phyloP scores from a whole-genome alignment of 768 basidiomycete genomes.

The Termitomyces sp. region DNA sequence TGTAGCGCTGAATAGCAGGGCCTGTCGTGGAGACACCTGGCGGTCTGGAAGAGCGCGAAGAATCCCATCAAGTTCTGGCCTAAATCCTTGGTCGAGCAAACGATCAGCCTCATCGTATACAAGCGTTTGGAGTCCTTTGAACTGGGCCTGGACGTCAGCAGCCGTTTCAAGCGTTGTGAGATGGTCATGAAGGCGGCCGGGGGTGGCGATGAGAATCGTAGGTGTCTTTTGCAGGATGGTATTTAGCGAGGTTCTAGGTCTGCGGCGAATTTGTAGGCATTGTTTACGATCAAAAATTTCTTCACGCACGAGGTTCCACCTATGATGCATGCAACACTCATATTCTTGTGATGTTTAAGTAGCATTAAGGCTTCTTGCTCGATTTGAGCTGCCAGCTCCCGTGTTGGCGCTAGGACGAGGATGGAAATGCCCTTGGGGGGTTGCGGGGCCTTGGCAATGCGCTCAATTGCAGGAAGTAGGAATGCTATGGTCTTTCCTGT shows the following conservation, averaged over 20 bases:
- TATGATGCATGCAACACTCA: constrained; percentile 46
- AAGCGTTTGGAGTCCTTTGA: constrained; percentile 39
- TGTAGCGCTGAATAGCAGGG: constrained; percentile 73
- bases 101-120: constrained; percentile 77
- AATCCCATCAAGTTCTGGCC: constrained; percentile 64
- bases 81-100: constrained; percentile 72
- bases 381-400: constrained; percentile 72
- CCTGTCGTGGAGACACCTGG: constrained; percentile 54
- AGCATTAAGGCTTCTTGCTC: constrained; percentile 58
- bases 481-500: constrained; percentile 57
- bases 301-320: constrained; percentile 49
- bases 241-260: constrained; percentile 5
- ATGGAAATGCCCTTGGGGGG: constrained; percentile 42
- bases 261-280: background rate
- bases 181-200: constrained; percentile 73
- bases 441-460: constrained; percentile 40
- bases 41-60: constrained; percentile 36
- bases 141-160: constrained; percentile 16
- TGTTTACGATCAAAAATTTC: background rate
- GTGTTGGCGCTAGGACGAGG: constrained; percentile 68
- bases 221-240: constrained; percentile 25
- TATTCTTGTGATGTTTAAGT: constrained; percentile 31
- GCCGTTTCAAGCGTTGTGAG: constrained; percentile 33
- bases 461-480: constrained; percentile 72
- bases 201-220: constrained; percentile 69